Conservation (phyloP, 352 stramenopile species). For the Phytophthora pseudosyringae region DNA sequence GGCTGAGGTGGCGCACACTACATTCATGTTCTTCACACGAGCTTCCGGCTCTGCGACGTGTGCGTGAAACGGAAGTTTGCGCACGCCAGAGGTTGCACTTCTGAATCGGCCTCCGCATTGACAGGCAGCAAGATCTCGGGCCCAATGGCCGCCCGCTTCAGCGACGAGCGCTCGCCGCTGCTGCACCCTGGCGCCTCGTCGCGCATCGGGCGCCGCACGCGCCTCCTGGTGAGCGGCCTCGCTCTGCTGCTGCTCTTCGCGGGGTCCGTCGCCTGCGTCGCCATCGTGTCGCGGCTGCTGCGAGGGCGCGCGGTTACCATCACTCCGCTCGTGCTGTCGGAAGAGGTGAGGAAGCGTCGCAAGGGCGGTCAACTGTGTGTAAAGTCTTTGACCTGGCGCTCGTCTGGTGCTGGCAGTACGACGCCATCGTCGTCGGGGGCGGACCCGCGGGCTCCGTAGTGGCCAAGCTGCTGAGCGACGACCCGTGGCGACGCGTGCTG, state of each 20-base stretch:
- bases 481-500: slow-evolving; percentile 63
- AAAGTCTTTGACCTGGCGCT: background rate
- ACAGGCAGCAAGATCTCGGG: background rate
- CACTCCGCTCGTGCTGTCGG: slow-evolving; percentile 24
- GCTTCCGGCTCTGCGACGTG: background rate
- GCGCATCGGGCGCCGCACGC: slow-evolving; percentile 13
- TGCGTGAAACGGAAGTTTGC: too few species aligned
- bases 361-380: background rate
- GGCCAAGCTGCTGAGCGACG: slow-evolving; percentile 57
- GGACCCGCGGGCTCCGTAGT: slow-evolving; percentile 66
- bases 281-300: slow-evolving; percentile 23
- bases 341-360: slow-evolving; percentile 29
- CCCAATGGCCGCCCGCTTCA: slow-evolving; percentile 2
- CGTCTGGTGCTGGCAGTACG: slow-evolving; percentile 39
- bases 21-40: too few species aligned
- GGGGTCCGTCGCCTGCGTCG: slow-evolving; percentile 19
- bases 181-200: slow-evolving; percentile 12
- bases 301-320: background rate
- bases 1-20: too few species aligned
- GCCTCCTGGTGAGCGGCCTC: slow-evolving; percentile 24
- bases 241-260: slow-evolving; percentile 25
- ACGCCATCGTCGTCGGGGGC: slow-evolving; percentile 69
- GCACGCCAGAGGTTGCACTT: slow-evolving; percentile 12
- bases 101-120: slow-evolving; percentile 1
- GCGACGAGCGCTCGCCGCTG: slow-evolving; percentile 27